phyloP scores from a whole-genome alignment of 371 early-diverging fungal genomes.

The Synchytrium microbalum region DNA sequence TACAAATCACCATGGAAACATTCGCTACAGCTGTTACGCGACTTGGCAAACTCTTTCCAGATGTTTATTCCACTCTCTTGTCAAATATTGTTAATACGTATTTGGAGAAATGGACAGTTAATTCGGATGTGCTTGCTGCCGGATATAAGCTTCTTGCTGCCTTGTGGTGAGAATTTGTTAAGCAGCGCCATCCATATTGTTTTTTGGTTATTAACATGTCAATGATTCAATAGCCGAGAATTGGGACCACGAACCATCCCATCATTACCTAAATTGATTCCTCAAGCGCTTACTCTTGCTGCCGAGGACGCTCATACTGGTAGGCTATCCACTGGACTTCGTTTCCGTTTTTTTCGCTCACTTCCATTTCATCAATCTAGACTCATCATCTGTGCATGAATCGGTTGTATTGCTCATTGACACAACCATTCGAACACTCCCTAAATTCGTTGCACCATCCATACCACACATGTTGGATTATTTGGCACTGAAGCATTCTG shows the following conservation, averaged over 20 bases:
- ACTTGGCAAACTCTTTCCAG: neutral
- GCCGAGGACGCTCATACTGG: neutral
- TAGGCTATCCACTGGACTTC: too few relatives aligned
- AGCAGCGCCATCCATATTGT: neutral
- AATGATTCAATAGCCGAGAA: too few relatives aligned
- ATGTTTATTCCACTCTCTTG: neutral
- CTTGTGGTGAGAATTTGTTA: neutral
- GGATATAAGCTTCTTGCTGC: neutral
- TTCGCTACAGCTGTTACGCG: neutral
- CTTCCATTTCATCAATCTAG: neutral
- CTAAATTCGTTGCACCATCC: neutral
- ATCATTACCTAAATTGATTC: neutral
- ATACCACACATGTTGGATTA: neutral
- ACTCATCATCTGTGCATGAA: neutral
- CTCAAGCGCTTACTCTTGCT: neutral
- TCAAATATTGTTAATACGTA: neutral
- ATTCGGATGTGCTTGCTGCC: neutral
- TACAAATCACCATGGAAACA: neutral
- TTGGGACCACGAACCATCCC: conserved; percentile 3
- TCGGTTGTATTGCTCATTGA: neutral
- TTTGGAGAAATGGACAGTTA: neutral
- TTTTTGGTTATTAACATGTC: too few relatives aligned
- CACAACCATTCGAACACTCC: neutral
- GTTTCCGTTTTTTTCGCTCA: neutral
- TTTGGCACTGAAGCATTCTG: neutral